A percentile compares a stretch with the other conserved stretches of the same genome.
phyloP scores from a whole-genome alignment of 2,329 filamentous ascomycete genomes.

The Aspergillus viridinutans region DNA sequence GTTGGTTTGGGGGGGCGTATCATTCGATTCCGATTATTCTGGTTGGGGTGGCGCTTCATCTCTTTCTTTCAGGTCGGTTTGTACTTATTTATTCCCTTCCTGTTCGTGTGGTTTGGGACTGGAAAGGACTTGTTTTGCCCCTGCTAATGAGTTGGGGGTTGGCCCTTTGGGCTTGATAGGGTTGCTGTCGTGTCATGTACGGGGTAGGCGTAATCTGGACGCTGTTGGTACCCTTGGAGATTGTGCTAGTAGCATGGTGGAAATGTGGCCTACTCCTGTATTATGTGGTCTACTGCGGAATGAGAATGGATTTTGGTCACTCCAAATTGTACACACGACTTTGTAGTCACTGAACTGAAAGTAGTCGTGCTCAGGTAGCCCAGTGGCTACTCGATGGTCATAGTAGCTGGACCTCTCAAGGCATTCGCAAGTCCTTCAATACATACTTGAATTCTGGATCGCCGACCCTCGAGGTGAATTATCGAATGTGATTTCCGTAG shows the following conservation, averaged over 20 bases:
- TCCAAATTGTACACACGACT: not conserved
- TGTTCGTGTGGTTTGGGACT: conserved; percentile 10
- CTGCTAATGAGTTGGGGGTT: conserved; percentile 33
- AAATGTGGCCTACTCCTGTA: not conserved
- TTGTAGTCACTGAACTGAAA: not conserved
- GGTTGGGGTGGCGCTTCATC: conserved; percentile 70
- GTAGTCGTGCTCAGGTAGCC: not conserved
- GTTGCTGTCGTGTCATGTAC: not conserved
- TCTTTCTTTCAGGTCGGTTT: conserved; percentile 49
- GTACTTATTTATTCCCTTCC: conserved; percentile 3
- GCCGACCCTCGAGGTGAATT: conserved; percentile 3
- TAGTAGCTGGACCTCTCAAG: not conserved
- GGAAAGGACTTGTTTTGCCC: conserved; percentile 21
- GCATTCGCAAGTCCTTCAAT: not conserved
- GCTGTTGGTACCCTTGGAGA: not conserved
- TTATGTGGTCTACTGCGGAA: conserved; percentile 21
- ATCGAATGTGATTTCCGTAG: conserved; percentile 10
- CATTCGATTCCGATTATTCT: conserved; percentile 94
- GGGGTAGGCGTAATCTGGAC: not conserved
- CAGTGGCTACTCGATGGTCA: not conserved
- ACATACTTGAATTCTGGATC: not conserved
- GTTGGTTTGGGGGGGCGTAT: conserved; percentile 46
- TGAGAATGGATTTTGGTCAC: conserved; percentile 45
- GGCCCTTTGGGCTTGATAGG: not conserved
- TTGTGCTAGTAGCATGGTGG: not conserved